Percentiles rank a stretch among this genome's conserved stretches.
Conservation (phyloP, 441 rosid genomes). For the Aleurites moluccanus region DNA sequence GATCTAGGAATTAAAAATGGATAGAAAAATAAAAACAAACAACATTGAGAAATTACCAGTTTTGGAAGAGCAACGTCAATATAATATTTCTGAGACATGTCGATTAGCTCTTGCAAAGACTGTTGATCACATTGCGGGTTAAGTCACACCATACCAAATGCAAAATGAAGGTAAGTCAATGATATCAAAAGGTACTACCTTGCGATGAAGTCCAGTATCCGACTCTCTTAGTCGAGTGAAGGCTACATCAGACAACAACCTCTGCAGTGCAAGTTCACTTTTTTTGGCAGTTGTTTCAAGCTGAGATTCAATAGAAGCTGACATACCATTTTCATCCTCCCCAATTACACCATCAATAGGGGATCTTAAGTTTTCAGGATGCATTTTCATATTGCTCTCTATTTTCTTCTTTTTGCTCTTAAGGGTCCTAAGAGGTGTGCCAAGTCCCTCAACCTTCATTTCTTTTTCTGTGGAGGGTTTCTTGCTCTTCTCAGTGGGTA, state of each 20-base stretch:
- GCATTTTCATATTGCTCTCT: constrained; percentile 42
- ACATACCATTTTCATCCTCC: constrained; percentile 42
- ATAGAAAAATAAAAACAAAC: constrained; percentile 22
- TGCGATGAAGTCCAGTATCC: constrained; percentile 60
- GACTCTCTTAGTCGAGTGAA: constrained; percentile 45
- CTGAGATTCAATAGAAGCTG: constrained; percentile 48
- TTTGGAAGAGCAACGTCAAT: constrained; percentile 65
- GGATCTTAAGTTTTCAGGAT: constrained; percentile 42
- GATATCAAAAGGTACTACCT: constrained; percentile 36
- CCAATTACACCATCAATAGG: constrained; percentile 37
- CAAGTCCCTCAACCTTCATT: constrained; percentile 98
- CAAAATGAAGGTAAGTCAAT: constrained; percentile 16
- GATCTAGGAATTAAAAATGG: constrained; percentile 22
- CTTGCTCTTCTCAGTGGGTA: constrained; percentile 61
- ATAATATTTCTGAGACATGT: constrained; percentile 54
- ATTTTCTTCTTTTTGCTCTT: constrained; percentile 67
- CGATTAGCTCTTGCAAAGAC: constrained; percentile 52
- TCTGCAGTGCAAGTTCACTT: constrained; percentile 42
- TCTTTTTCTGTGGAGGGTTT: constrained; percentile 42
- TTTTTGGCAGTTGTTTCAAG: constrained; percentile 30
- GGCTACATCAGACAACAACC: constrained; percentile 50
- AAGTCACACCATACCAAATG: constrained; percentile 29
- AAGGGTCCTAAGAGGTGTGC: constrained; percentile 89
- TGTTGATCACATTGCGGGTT: constrained; percentile 38
- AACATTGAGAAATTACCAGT: constrained; percentile 45